Conservation (phyloP, 2,329 filamentous ascomycete species). For the Monilinia fructicola region DNA sequence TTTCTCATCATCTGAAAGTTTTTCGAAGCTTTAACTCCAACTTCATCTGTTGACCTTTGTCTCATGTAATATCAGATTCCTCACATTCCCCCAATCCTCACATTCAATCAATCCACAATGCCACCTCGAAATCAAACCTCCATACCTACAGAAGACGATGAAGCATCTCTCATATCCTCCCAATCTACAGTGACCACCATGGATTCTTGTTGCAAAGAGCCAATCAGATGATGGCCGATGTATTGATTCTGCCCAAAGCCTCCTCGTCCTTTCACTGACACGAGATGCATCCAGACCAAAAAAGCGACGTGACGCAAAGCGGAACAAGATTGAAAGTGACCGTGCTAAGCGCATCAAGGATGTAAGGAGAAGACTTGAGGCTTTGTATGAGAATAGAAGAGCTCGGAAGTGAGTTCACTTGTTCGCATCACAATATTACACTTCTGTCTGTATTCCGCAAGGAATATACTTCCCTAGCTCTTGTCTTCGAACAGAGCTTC, state of each 20-base stretch:
- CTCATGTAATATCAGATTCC: neutral
- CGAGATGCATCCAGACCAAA: constrained; percentile 29
- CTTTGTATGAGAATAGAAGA: constrained; percentile 31
- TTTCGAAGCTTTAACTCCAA: neutral
- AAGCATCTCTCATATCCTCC: neutral
- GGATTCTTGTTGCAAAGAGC: constrained; percentile 12
- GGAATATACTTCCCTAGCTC: neutral
- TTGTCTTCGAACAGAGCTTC: neutral
- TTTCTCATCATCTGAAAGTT: neutral
- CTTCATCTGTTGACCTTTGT: neutral
- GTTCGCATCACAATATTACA: neutral
- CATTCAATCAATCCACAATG: neutral
- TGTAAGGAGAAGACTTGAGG: constrained; percentile 31
- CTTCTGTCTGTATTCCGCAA: neutral
- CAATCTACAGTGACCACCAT: neutral
- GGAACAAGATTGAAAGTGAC: constrained; percentile 35
- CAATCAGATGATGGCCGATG: constrained; percentile 9
- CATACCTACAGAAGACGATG: neutral
- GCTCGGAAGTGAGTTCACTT: constrained; percentile 34
- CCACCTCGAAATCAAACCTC: neutral
- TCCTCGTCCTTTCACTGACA: neutral
- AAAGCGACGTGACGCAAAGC: constrained; percentile 35
- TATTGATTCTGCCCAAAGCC: neutral
- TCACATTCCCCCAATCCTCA: no score
- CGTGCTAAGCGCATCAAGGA: constrained; percentile 34